Evolutionary conservation across 1,284 basidiomycete genomes (phyloP).

Genomic region (Ceratobasidium sp.): DNA sequence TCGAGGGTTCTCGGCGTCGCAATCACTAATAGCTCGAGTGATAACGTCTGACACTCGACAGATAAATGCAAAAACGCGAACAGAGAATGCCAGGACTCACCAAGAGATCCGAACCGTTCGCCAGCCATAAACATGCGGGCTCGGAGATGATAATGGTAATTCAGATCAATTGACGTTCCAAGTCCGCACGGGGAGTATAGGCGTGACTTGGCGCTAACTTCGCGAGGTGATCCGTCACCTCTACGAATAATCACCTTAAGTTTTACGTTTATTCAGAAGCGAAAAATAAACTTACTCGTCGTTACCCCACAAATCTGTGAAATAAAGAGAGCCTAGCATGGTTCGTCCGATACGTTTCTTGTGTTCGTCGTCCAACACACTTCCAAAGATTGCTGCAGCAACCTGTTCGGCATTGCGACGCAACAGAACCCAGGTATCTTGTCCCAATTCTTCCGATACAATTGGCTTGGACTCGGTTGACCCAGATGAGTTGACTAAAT

Average conservation of each 20-base stretch:
- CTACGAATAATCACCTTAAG: not conserved
- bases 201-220: conserved; percentile 13
- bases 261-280: not conserved
- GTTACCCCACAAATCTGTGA: conserved; percentile 6
- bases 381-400: conserved; percentile 19
- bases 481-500: conserved; percentile 25
- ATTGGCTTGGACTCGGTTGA: conserved; percentile 9
- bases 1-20: conserved; percentile 7
- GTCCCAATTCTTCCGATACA: not conserved
- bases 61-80: not conserved
- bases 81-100: not conserved
- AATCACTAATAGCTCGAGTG: not conserved
- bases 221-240: not conserved
- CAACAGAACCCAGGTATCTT: conserved; percentile 29
- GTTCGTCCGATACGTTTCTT: conserved; percentile 25
- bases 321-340: conserved; percentile 35
- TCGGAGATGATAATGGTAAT: conserved; percentile 22
- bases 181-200: conserved; percentile 38
- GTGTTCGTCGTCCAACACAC: conserved; percentile 24
- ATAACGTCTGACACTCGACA: not conserved
- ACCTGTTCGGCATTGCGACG: conserved; percentile 18
- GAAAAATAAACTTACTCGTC: not conserved
- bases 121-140: not conserved
- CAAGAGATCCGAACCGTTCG: conserved; percentile 7
- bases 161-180: conserved; percentile 36